Conservation (phyloP, 2,329 filamentous ascomycete genomes). For the Trichoderma sp. region DNA sequence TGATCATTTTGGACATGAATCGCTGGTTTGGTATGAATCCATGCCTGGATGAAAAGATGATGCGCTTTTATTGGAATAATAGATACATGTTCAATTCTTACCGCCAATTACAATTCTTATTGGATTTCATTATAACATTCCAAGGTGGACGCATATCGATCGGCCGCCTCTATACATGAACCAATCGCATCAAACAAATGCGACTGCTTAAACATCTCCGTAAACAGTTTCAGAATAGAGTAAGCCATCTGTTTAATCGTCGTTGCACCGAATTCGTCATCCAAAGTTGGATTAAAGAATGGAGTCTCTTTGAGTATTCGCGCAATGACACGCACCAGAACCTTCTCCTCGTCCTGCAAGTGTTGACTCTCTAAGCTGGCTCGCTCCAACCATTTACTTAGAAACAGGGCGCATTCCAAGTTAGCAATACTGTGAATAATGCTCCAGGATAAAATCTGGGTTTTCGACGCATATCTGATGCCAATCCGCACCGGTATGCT, state of each 20-base stretch:
- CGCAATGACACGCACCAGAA: conserved; percentile 1
- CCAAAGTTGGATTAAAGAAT: not conserved
- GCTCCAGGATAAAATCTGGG: conserved; percentile 8
- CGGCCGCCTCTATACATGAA: not conserved
- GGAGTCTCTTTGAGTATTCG: conserved; percentile 5
- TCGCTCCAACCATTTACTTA: conserved; percentile 1
- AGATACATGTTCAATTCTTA: not conserved
- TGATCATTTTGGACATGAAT: not conserved
- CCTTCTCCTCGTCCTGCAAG: not conserved
- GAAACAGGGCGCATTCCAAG: conserved; percentile 1
- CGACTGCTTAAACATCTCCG: conserved; percentile 8
- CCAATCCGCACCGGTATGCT: conserved; percentile 12
- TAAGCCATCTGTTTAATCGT: not conserved
- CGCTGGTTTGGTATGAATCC: not conserved
- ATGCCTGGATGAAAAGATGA: not conserved
- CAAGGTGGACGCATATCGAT: conserved; percentile 1
- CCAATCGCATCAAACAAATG: conserved; percentile 14
- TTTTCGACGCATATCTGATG: conserved; percentile 2
- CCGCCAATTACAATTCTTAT: not conserved
- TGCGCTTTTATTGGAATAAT: not conserved
- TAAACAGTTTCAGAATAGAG: not conserved
- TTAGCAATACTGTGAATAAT: conserved; percentile 11
- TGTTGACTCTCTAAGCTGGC: not conserved
- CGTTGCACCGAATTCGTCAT: not conserved
- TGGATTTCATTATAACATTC: not conserved